phyloP scores from a whole-genome alignment of 805 yeast species.

The Ogataea pilisensis region DNA sequence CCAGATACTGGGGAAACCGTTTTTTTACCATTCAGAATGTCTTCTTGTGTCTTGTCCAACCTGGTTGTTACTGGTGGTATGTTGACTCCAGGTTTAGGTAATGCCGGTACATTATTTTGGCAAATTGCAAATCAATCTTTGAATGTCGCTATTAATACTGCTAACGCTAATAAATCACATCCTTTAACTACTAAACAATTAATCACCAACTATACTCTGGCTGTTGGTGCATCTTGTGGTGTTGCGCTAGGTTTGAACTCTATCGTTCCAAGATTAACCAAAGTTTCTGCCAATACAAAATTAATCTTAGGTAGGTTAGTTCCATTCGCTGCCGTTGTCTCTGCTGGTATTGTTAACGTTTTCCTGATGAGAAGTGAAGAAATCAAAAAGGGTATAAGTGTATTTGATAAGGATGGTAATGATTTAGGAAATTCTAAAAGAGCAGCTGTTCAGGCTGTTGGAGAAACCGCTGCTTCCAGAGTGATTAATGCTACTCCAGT shows the following conservation, averaged over 20 bases:
- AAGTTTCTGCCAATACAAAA: slow-evolving; percentile 64
- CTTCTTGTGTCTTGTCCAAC: slow-evolving; percentile 89
- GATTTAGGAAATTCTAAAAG: slow-evolving; percentile 70
- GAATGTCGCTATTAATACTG: slow-evolving; percentile 94
- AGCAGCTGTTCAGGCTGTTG: slow-evolving; percentile 92
- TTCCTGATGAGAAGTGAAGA: slow-evolving; percentile 96
- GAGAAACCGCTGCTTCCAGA: slow-evolving; percentile 93
- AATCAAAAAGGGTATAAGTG: slow-evolving; percentile 77
- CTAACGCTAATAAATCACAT: slow-evolving; percentile 93
- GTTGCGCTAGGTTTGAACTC: slow-evolving; percentile 93
- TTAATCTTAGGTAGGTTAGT: slow-evolving; percentile 79
- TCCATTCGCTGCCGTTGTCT: slow-evolving; percentile 97
- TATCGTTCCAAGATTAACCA: slow-evolving; percentile 78
- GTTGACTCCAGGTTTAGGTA: slow-evolving; percentile 91
- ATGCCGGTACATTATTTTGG: slow-evolving; percentile 93
- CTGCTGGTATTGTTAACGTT: slow-evolving; percentile 96
- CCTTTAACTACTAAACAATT: slow-evolving; percentile 80
- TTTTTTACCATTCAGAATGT: slow-evolving; percentile 92
- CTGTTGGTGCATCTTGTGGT: slow-evolving; percentile 91
- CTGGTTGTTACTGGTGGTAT: slow-evolving; percentile 95
- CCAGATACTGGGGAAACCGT: slow-evolving; percentile 97
- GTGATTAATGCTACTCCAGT: slow-evolving; percentile 96
- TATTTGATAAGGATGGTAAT: slow-evolving; percentile 58
- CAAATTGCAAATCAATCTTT: slow-evolving; percentile 96
- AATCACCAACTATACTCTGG: slow-evolving; percentile 73